Conservation (phyloP, 257 asterid species). For the Nicotiana undulata region DNA sequence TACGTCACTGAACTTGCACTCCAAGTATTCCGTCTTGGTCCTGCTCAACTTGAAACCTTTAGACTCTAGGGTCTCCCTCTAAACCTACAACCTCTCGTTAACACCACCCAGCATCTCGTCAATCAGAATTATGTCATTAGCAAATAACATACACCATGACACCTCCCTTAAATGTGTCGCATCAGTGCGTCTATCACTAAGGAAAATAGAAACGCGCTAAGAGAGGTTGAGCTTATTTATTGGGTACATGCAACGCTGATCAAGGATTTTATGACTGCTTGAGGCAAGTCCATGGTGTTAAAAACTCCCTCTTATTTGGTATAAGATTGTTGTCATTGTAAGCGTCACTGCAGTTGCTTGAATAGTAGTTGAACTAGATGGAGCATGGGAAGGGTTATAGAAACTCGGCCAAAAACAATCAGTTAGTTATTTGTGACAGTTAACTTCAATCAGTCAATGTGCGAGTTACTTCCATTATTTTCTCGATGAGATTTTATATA, state of each 20-base stretch:
- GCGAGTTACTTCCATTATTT: background rate
- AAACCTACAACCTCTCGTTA: no score
- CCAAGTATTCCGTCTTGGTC: no score
- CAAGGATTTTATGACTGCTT: slow-evolving; percentile 1
- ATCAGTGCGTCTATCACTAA: no score
- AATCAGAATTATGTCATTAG: no score
- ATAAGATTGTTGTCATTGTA: background rate
- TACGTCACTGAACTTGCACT: no score
- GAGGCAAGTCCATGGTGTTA: background rate
- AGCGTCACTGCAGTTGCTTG: background rate
- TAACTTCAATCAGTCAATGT: background rate
- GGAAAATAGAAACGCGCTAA: no score
- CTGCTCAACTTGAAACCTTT: no score
- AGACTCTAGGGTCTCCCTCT: no score
- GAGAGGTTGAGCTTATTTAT: background rate
- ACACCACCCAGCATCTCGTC: no score
- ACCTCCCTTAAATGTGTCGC: no score
- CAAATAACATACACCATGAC: no score
- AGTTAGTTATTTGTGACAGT: background rate
- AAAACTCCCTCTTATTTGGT: background rate
- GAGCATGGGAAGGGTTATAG: background rate
- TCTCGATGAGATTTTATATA: background rate
- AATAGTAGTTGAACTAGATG: background rate
- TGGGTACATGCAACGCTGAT: background rate
- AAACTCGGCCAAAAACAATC: background rate